Evolutionary conservation across 1,284 basidiomycete species (phyloP).

Genomic region (Butyriboletus appendiculatus): DNA sequence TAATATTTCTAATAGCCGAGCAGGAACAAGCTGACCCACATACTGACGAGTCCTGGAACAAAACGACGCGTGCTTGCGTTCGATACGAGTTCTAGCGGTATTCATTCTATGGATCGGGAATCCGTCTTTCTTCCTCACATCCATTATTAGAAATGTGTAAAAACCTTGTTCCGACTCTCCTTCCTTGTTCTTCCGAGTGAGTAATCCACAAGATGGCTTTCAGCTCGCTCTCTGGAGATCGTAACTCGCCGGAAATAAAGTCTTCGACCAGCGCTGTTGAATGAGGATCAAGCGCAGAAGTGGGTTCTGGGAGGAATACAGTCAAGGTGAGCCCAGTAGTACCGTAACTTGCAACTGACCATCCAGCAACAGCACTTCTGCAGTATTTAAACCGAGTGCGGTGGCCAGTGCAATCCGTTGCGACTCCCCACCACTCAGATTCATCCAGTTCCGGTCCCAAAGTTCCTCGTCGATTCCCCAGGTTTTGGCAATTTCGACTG

Average conservation of each 20-base stretch:
- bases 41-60: background rate
- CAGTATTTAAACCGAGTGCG: constrained; percentile 69
- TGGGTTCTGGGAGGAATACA: constrained; percentile 62
- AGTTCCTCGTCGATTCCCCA: constrained; percentile 72
- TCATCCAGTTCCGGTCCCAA: constrained; percentile 79
- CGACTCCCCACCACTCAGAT: constrained; percentile 80
- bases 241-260: constrained; percentile 55
- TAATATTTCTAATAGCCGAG: background rate
- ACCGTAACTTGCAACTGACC: constrained; percentile 55
- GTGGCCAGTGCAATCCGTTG: constrained; percentile 80
- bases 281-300: constrained; percentile 80
- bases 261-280: constrained; percentile 67
- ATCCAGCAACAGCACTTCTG: constrained; percentile 82
- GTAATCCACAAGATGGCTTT: constrained; percentile 87
- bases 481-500: constrained; percentile 55
- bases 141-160: constrained; percentile 50
- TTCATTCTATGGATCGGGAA: constrained; percentile 23
- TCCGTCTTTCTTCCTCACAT: constrained; percentile 45
- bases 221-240: constrained; percentile 47
- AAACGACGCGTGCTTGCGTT: background rate
- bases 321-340: background rate
- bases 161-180: constrained; percentile 71
- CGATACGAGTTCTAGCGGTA: background rate
- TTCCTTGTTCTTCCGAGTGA: constrained; percentile 78
- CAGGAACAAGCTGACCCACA: constrained; percentile 8